Evolutionary conservation across 2,329 filamentous ascomycete species (phyloP).

Genomic region (Dendryphion nanum): DNA sequence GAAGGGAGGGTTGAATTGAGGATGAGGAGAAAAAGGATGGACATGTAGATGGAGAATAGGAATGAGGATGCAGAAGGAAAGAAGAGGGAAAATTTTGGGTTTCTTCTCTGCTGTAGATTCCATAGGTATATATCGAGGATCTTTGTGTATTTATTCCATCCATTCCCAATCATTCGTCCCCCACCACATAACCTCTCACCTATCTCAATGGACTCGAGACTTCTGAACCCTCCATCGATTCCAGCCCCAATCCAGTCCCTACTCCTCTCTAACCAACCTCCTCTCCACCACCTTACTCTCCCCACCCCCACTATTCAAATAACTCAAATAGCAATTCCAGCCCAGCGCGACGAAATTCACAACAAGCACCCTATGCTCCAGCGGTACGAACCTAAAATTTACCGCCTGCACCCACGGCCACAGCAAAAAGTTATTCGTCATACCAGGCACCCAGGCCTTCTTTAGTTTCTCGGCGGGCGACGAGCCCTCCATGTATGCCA

Average conservation of each 20-base stretch:
- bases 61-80: too few relatives aligned
- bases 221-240: not conserved
- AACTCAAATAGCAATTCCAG: slow-evolving; percentile 45
- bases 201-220: not conserved
- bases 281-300: not conserved
- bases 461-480: slow-evolving; percentile 65
- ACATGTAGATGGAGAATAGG: too few relatives aligned
- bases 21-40: too few relatives aligned
- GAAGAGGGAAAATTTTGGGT: too few relatives aligned
- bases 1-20: too few relatives aligned
- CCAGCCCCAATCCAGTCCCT: not conserved
- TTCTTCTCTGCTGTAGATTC: too few relatives aligned
- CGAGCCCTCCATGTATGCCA: slow-evolving; percentile 78
- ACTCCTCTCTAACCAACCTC: not conserved
- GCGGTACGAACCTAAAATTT: slow-evolving; percentile 85
- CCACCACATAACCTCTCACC: not conserved
- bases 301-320: slow-evolving; percentile 33
- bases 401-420: slow-evolving; percentile 83
- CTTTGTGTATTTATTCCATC: too few relatives aligned
- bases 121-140: too few relatives aligned
- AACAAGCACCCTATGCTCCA: slow-evolving; percentile 79
- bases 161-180: too few relatives aligned
- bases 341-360: slow-evolving; percentile 78
- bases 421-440: slow-evolving; percentile 81
- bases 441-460: slow-evolving; percentile 67